Conservation (phyloP, 805 yeast genomes). For the Yamadazyma scolyti region DNA sequence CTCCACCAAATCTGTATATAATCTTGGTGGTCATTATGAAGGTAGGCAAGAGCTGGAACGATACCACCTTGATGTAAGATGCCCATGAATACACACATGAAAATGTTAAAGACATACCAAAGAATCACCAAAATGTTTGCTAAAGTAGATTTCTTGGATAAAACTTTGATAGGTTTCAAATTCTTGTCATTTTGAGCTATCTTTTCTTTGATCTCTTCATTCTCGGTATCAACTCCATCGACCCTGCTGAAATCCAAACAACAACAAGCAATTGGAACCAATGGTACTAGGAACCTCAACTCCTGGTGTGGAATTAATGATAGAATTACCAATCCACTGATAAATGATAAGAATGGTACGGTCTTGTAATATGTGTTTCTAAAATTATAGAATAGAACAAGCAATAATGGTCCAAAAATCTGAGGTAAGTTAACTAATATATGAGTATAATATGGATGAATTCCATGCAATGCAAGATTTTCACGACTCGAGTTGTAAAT, state of each 20-base stretch:
- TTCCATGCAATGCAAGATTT: constrained; percentile 75
- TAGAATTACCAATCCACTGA: constrained; percentile 59
- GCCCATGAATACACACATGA: constrained; percentile 68
- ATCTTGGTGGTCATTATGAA: constrained; percentile 22
- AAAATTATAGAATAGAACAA: constrained; percentile 39
- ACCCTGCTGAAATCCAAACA: constrained; percentile 44
- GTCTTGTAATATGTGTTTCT: constrained; percentile 42
- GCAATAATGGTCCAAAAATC: constrained; percentile 69
- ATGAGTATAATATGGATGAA: constrained; percentile 79
- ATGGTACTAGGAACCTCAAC: constrained; percentile 77
- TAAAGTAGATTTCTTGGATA: constrained; percentile 5
- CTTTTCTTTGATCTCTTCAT: constrained; percentile 9
- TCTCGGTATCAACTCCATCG: constrained; percentile 5
- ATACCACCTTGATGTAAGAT: constrained; percentile 88
- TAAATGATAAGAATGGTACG: constrained; percentile 54
- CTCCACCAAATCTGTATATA: constrained; percentile 78
- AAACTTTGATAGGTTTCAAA: constrained; percentile 8
- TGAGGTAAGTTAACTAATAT: constrained; percentile 72
- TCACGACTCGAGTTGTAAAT: constrained; percentile 56
- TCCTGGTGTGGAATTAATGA: constrained; percentile 91
- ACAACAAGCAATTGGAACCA: constrained; percentile 65
- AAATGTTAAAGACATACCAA: constrained; percentile 66
- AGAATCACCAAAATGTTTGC: constrained; percentile 21
- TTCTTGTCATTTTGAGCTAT: constrained; percentile 4
- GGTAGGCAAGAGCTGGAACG: constrained; percentile 54